Evolutionary conservation across 495 filamentous ascomycete species (phyloP), one percentile per base, ranked within the genome.

Genomic region (Glutinoglossum americanum): DNA sequence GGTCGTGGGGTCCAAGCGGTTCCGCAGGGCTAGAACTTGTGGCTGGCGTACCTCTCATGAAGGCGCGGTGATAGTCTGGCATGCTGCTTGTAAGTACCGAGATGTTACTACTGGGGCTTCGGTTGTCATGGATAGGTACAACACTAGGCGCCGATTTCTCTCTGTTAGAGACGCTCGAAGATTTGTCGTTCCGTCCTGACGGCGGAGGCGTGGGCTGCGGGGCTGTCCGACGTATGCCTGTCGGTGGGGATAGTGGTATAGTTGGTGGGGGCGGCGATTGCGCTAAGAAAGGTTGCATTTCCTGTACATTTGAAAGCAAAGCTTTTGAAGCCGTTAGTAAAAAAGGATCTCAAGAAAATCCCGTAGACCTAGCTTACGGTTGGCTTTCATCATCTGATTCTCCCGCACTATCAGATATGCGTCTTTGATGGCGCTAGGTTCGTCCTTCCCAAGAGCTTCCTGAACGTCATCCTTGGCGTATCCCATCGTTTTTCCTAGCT

Each of bases 361-460:
- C 2, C 37, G 15, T 2, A 27, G 47, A 25, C 3, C 11, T 51
- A 56, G 78, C 81, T 78, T 70, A 94, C 89, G 89, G 68, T 87
- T 94, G 33, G 80, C 83, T 64, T 87, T 85, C 93, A 96, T 97
- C 65, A 98, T 78, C 67, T 95, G 89, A 68, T 98, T 97, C 70
- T 98, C 92, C 54, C 89, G 80, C 32, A 97, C 87, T 64, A 98
- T 97, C 69, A 94, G 81, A 69, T 97, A 98, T 15, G 92, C 92
- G 74, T 98, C 92, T 67, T 98, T 98, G 71, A 98, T 94, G 15
- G 93, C 89, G 59, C 87, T 95, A 39, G 92, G 90, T 65, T 98
- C 92, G 51, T 94, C 80, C 57, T 85, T 85, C 60, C 82, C 81
- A 55, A 98, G 72, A 35, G 92, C 90, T 65, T 96, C 90, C 67